phyloP scores from a whole-genome alignment of 2,329 filamentous ascomycete genomes.

The Biscogniauxia sp. region DNA sequence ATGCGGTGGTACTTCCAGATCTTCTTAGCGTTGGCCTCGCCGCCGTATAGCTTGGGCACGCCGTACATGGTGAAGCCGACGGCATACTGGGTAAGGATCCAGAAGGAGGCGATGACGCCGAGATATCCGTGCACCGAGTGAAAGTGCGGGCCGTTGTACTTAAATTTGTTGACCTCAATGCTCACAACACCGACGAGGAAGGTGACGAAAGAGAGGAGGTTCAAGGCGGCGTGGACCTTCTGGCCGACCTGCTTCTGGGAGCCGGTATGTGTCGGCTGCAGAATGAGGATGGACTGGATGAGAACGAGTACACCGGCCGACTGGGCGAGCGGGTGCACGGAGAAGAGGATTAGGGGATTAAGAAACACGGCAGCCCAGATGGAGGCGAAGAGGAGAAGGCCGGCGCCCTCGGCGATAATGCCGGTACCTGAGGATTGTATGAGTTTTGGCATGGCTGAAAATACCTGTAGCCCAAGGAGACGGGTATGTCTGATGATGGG shows the following conservation, averaged over 20 bases:
- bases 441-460: conserved; percentile 29
- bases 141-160: conserved; percentile 68
- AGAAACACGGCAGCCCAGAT: conserved; percentile 78
- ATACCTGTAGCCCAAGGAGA: conserved; percentile 1
- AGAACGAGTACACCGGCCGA: conserved; percentile 69
- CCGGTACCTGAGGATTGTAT: conserved; percentile 65
- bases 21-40: conserved; percentile 73
- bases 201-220: conserved; percentile 59
- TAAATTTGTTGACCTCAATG: conserved; percentile 83
- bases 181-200: conserved; percentile 65
- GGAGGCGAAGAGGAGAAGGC: conserved; percentile 70
- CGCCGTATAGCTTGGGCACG: conserved; percentile 70
- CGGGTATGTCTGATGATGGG: conserved; percentile 5
- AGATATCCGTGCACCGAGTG: conserved; percentile 78
- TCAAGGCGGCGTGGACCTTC: conserved; percentile 66
- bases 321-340: conserved; percentile 76
- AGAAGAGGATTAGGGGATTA: conserved; percentile 73
- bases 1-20: conserved; percentile 89
- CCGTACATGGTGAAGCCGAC: conserved; percentile 85
- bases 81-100: conserved; percentile 69
- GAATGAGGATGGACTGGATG: conserved; percentile 75
- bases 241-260: conserved; percentile 66
- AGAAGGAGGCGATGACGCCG: conserved; percentile 70
- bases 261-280: conserved; percentile 82
- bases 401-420: conserved; percentile 74